Percentiles rank a stretch among this genome's conserved stretches.
Conservation (phyloP, 1,284 basidiomycete species). For the Inonotus obliquus region DNA sequence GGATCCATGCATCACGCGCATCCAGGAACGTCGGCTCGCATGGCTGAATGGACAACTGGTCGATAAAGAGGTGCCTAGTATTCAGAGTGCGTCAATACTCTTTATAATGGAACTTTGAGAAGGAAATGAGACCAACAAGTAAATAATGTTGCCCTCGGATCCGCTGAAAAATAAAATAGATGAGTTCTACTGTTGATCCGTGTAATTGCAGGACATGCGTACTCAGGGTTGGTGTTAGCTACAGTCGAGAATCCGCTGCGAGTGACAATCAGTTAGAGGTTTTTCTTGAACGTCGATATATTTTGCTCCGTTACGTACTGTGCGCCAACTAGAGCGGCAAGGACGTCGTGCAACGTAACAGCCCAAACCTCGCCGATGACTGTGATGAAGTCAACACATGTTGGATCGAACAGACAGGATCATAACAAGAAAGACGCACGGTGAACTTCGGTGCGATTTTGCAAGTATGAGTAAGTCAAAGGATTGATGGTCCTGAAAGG, state of each 20-base stretch:
- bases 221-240: conserved; percentile 36
- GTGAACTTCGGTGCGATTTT: conserved; percentile 36
- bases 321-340: conserved; percentile 39
- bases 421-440: conserved; percentile 17
- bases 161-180: conserved; percentile 22
- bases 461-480: conserved; percentile 35
- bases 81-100: neutral
- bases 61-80: conserved; percentile 39
- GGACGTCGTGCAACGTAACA: conserved; percentile 50
- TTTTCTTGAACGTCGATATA: too few species aligned
- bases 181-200: neutral
- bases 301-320: conserved; percentile 16
- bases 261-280: neutral
- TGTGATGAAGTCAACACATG: conserved; percentile 17
- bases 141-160: conserved; percentile 42
- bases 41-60: conserved; percentile 44
- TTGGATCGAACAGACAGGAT: neutral
- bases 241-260: conserved; percentile 35
- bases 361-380: conserved; percentile 50
- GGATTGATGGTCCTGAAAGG: conserved; percentile 28
- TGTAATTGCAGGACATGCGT: neutral
- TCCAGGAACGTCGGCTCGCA: conserved; percentile 43
- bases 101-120: neutral
- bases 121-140: conserved; percentile 24
- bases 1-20: conserved; percentile 50